Conservation (phyloP, 371 early-diverging fungal genomes). For the Mortierella sp. region DNA sequence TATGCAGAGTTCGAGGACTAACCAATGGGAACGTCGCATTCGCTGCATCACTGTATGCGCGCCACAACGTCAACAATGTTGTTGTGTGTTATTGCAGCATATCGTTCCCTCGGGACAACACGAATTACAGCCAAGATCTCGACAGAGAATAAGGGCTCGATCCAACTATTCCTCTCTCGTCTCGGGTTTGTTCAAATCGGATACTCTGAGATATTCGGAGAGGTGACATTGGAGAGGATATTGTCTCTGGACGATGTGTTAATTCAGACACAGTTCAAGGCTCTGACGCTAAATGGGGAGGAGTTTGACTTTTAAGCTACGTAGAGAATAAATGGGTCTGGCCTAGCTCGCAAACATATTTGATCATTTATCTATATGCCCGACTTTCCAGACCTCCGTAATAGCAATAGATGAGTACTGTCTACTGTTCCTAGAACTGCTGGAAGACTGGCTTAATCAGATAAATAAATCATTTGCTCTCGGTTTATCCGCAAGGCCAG, state of each 20-base stretch:
- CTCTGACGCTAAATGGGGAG: slow-evolving; percentile 21
- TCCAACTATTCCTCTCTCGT: slow-evolving; percentile 75
- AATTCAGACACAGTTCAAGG: slow-evolving; percentile 19
- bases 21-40: background rate
- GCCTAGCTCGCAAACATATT: too few relatives aligned
- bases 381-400: too few relatives aligned
- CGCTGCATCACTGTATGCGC: too few relatives aligned
- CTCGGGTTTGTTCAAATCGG: slow-evolving; percentile 79
- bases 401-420: too few relatives aligned
- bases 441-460: too few relatives aligned
- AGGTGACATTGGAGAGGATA: slow-evolving; percentile 76
- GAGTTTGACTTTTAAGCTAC: slow-evolving; percentile 28
- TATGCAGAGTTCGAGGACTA: background rate
- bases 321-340: background rate
- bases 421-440: too few relatives aligned
- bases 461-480: too few relatives aligned
- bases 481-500: too few relatives aligned
- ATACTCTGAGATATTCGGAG: slow-evolving; percentile 77
- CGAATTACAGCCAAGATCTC: slow-evolving; percentile 87
- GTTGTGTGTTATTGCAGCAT: slow-evolving; percentile 37
- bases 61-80: too few relatives aligned
- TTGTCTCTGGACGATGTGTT: slow-evolving; percentile 4
- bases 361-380: too few relatives aligned
- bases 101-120: slow-evolving; percentile 67
- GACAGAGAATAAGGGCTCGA: slow-evolving; percentile 76